These are phyloP conservation scores for Podospora pseudocomata DNA, from an alignment of 495 filamentous ascomycete genomes.

Conservation along the genomic window DNA sequence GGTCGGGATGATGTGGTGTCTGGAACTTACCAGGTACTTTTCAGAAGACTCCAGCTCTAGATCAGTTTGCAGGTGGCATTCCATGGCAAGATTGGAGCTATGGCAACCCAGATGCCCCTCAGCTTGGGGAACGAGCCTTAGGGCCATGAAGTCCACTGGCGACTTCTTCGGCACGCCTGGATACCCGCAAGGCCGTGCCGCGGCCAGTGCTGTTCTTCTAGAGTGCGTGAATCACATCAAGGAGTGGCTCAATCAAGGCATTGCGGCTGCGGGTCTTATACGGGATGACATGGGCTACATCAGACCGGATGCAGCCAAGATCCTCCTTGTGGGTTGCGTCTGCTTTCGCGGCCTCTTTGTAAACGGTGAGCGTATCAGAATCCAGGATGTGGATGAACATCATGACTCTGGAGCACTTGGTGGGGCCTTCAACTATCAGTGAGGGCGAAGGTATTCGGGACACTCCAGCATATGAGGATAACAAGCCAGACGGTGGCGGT, in stretches of 20 bases:
- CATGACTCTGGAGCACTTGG: too few relatives aligned
- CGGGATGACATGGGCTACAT: not conserved
- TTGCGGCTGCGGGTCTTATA: not conserved
- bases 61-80: not conserved
- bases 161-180: not conserved
- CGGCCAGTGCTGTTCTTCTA: not conserved
- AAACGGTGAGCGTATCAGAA: too few relatives aligned
- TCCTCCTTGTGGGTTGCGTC: not conserved
- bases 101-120: not conserved
- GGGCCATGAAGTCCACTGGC: not conserved
- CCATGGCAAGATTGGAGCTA: not conserved
- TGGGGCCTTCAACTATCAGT: too few relatives aligned
- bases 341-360: not conserved
- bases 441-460: too few relatives aligned
- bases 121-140: not conserved
- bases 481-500: too few relatives aligned
- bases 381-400: too few relatives aligned
- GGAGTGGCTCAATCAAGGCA: slow-evolving; percentile 5
- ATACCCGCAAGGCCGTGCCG: not conserved
- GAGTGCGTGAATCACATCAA: not conserved
- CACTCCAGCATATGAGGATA: too few relatives aligned
- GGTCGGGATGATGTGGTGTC: not conserved
- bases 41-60: not conserved
- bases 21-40: not conserved
- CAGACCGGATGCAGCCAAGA: not conserved